Base-by-base conservation (phyloP, 1,284 basidiomycete genomes). In the Moesziomyces globuligerus region DNA sequence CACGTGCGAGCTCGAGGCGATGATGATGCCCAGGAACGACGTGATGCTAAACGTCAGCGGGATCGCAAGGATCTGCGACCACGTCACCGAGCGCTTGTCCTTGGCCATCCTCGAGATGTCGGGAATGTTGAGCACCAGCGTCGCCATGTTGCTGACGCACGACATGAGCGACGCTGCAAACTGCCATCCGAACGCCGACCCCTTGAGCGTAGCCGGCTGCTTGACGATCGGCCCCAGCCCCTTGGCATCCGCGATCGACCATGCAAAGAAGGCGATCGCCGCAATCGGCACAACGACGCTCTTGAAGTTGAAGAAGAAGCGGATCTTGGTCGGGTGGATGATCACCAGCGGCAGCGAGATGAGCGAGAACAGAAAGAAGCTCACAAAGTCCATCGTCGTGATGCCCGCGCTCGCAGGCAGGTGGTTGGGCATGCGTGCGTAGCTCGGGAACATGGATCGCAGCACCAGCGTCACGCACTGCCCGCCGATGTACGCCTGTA, bases 311-410 rank as follows among this genome's bases (percentile, higher is more conserved):
- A 94, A 94, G 44, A 93, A 86, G 81, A 91, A 90, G 37, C 90
- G 87, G 68, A 93, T 89, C 80, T 90, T 87, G 84, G 92, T 90
- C 40, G 92, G 88, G 4, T 90, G 90, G 58, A 91, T 89, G 88
- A 88, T 91, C 66, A 92, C 90, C 24, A 89, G 88, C 4, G 91
- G 90, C 11, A 93, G 85, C 29, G 88, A 90, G 52, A 92, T 86
- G 39, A 92, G 83, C 88, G 90, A 92, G 85, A 93, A 94, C 64
- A 94, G 85, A 85, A 93, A 89, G 86, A 94, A 94, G 67, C 88
- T 88, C 83, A 93, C 84, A 74, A 90, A 90, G 80, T 90, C 88
- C 37, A 86, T 84, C 3, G 89, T 89, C 43, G 85, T 89, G 15
- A 87, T 90, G 28, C 90, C 90, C 47, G 90, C 88, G 8, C 87